Percentiles rank a stretch among this genome's conserved stretches.
phyloP scores from a whole-genome alignment of 176 grass and related monocot genomes.

The Eleusine indica region DNA sequence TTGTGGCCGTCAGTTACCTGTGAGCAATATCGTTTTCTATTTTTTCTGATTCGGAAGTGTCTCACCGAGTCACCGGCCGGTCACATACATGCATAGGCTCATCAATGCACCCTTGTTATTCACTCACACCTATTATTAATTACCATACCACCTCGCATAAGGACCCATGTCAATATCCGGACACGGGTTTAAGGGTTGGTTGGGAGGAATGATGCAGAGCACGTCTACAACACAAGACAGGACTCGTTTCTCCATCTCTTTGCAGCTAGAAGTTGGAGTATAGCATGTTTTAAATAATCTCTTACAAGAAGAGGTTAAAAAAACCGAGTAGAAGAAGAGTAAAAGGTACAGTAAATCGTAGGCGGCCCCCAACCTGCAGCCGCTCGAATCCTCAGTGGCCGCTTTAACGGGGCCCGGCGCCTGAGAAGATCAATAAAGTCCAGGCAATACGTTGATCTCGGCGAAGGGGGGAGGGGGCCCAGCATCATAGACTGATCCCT shows the following conservation, averaged over 20 bases:
- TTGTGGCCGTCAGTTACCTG: constrained; percentile 14
- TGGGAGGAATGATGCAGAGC: not conserved
- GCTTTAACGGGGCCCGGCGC: constrained; percentile 44
- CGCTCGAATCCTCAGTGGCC: not conserved
- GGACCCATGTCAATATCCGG: constrained; percentile 1
- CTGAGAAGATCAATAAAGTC: constrained; percentile 37
- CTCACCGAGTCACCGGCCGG: not conserved
- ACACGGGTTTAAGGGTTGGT: constrained; percentile 30
- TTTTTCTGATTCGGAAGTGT: not conserved
- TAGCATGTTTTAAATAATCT: not conserved
- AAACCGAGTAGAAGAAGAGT: not conserved
- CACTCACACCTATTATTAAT: not conserved
- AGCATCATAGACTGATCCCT: constrained; percentile 29
- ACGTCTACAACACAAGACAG: not conserved
- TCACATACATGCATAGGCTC: not conserved
- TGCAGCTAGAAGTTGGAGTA: not conserved
- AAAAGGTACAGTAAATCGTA: not conserved
- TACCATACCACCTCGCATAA: not conserved
- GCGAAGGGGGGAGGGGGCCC: not conserved
- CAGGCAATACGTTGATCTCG: constrained; percentile 53
- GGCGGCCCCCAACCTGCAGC: constrained; percentile 9
- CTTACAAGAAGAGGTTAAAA: not conserved
- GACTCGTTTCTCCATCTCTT: not conserved
- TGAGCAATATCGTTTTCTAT: not conserved
- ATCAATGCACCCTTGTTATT: constrained; percentile 11